A percentile compares a stretch with the other conserved stretches of the same genome.
Evolutionary conservation across 2,329 filamentous ascomycete genomes (phyloP).

Genomic region (Botrytis elliptica): DNA sequence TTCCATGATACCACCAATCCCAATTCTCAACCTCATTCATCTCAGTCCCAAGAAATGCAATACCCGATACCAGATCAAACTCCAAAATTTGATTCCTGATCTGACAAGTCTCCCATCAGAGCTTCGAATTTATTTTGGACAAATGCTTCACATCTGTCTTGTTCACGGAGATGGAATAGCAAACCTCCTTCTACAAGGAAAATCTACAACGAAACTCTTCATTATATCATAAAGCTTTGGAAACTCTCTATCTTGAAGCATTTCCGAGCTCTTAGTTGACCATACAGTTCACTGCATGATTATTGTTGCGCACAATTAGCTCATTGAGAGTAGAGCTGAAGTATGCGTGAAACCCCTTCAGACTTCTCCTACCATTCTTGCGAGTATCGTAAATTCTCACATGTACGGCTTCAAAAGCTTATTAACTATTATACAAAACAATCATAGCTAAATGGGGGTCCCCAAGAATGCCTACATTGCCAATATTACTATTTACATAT

Average conservation of each 20-base stretch:
- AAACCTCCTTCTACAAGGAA: neutral
- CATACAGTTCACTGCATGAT: too few species aligned
- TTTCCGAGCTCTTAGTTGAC: too few species aligned
- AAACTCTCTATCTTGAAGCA: too few species aligned
- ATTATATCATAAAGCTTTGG: too few species aligned
- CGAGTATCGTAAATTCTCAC: neutral
- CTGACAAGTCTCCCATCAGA: neutral
- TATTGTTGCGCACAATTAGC: neutral
- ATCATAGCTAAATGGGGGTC: neutral
- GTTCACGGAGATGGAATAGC: neutral
- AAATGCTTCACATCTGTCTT: neutral
- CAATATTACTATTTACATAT: too few species aligned
- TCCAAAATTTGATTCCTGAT: too few species aligned
- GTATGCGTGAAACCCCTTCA: too few species aligned
- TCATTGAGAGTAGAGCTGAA: neutral
- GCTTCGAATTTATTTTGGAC: neutral
- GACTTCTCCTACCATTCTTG: neutral
- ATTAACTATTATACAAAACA: accelerated
- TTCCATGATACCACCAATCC: neutral
- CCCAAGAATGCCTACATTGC: too few species aligned
- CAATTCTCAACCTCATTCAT: neutral
- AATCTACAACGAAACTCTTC: too few species aligned
- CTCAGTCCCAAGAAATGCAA: neutral
- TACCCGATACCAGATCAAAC: neutral
- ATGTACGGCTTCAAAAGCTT: neutral